Percentiles rank a stretch among this genome's conserved stretches.
Evolutionary conservation across 1,139 yeast genomes (phyloP).

Genomic region (Geotrichum citri-aurantii): DNA sequence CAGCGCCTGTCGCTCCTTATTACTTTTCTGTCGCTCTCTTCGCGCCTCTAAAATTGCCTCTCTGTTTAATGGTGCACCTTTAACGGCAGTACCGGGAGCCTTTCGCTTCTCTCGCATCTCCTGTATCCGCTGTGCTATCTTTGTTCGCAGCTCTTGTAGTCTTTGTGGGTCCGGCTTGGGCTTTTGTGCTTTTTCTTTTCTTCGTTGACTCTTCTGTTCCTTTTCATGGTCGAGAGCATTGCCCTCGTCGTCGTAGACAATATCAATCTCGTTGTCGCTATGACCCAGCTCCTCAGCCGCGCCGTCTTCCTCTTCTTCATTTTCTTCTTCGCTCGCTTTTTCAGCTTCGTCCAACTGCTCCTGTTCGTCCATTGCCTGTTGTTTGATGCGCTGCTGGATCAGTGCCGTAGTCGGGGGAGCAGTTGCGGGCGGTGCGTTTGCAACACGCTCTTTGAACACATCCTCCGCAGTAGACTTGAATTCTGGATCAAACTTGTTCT

Average conservation of each 20-base stretch:
- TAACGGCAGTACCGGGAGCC: slow-evolving; percentile 78
- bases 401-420: slow-evolving; percentile 16
- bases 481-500: slow-evolving; percentile 72
- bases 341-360: not conserved
- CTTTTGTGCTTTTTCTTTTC: slow-evolving; percentile 36
- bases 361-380: slow-evolving; percentile 3
- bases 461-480: slow-evolving; percentile 58
- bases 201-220: slow-evolving; percentile 1
- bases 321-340: not conserved
- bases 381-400: slow-evolving; percentile 10
- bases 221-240: slow-evolving; percentile 43
- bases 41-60: slow-evolving; percentile 41
- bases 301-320: slow-evolving; percentile 22
- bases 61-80: slow-evolving; percentile 68
- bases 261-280: slow-evolving; percentile 41
- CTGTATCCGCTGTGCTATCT: slow-evolving; percentile 67
- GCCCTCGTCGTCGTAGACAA: slow-evolving; percentile 75
- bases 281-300: slow-evolving; percentile 21
- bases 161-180: slow-evolving; percentile 38
- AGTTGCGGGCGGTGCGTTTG: slow-evolving; percentile 17
- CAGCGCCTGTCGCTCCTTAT: slow-evolving; percentile 35
- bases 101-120: slow-evolving; percentile 72
- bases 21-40: slow-evolving; percentile 36
- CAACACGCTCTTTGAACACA: slow-evolving; percentile 41
- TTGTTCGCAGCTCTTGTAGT: slow-evolving; percentile 59